Conservation (phyloP, 2,329 filamentous ascomycete species). For the Colletotrichum acutatum region DNA sequence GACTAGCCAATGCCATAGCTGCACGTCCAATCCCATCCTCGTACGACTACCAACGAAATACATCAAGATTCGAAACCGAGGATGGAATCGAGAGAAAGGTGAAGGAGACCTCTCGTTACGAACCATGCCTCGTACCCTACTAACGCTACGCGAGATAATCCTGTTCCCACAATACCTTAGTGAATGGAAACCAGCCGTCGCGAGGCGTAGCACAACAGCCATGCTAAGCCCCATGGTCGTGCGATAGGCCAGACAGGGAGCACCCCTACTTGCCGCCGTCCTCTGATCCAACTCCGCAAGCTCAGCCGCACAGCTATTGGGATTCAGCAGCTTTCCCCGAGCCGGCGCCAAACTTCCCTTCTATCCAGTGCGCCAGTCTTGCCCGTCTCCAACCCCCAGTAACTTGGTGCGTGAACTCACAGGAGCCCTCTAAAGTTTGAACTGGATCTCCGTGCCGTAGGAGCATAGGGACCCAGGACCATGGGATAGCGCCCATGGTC, state of each 20-base stretch:
- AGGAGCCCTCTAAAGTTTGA: neutral
- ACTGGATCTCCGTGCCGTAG: neutral
- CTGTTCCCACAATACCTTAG: neutral
- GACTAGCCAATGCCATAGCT: neutral
- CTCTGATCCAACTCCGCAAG: slow-evolving; percentile 18
- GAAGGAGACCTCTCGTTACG: neutral
- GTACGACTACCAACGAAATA: neutral
- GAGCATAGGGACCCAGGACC: neutral
- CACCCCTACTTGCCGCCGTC: slow-evolving; percentile 22
- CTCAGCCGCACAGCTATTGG: slow-evolving; percentile 30
- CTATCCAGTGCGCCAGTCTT: neutral
- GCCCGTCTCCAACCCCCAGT: neutral
- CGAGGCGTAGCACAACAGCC: slow-evolving; percentile 30
- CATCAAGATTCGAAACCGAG: neutral
- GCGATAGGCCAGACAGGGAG: slow-evolving; percentile 22
- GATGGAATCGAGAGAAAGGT: no score
- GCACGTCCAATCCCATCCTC: neutral
- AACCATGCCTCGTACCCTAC: neutral
- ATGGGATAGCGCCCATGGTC: neutral
- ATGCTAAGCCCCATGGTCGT: slow-evolving; percentile 25
- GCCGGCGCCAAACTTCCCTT: neutral
- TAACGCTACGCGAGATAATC: neutral
- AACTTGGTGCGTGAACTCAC: neutral
- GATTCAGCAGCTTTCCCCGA: slow-evolving; percentile 6
- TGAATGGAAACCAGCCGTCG: neutral